Evolutionary conservation across 345 rosid species (phyloP), one percentile per base, ranked within the genome.

Genomic region (Citrus maxima): DNA sequence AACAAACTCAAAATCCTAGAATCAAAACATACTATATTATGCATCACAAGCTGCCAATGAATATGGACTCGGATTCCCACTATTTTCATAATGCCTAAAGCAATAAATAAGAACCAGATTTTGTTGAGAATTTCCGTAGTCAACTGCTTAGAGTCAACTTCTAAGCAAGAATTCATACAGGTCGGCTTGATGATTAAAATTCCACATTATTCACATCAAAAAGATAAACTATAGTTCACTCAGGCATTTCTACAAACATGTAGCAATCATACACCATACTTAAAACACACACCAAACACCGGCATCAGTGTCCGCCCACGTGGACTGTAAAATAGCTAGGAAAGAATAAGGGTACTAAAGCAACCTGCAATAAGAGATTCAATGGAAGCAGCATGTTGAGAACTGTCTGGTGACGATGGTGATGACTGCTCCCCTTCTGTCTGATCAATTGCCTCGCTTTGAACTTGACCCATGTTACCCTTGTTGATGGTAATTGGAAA

Each of bases 311-410:
- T 12, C 51, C 13, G 51, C 16, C 51, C 16, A 42, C 4, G 16
- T 12, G 51, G 16, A 10, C 18, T 46, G 51, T 12, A 46, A 46
- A 13, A 46, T 46, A 46, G 51, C 51, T 46, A 13, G 51, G 51
- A 46, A 64, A 13, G 61, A 28, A 74, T 74, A 64, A 24, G 77
- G 56, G 6, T 3, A 59, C 62, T 63, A 55, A 62, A 64, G 14
- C 14, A 77, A 89, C 97, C 93, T 80, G 90, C 87, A 68, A 89
- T 70, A 21, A 90, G 89, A 83, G 93, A 86, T 32, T 78, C 90
- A 87, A 89, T 83, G 62, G 90, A 81, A 75, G 90, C 21, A 37
- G 87, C 25, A 35, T 16, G 72, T 22, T 34, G 38, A 61, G 81
- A 38, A 69, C 58, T 25, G 1, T 22, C 61, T 55, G 59, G 72